Base-by-base conservation (phyloP, 495 filamentous ascomycete species). In the Penicillium coffeae region DNA sequence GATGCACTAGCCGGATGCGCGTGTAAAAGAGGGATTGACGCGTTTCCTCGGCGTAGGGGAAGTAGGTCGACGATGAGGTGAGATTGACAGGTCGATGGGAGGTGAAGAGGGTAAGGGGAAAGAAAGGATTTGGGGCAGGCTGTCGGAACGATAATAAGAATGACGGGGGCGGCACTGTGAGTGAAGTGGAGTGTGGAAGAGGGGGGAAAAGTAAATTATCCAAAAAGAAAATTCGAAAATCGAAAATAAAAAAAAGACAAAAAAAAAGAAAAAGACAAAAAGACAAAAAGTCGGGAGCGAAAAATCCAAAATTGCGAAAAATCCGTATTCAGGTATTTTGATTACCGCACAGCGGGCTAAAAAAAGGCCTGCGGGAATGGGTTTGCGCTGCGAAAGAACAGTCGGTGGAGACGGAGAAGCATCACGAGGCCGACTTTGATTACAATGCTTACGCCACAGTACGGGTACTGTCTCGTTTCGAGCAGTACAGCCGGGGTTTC, bases 61-160 rank as follows among this genome's bases (percentile, higher is more conserved):
- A 33, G n/a, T 32, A 19, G 18, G 30, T 34, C 18, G n/a, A 7
- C 25, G 19, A 41, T 14, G 21, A 38, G 30, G 47, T 45, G 43
- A 49, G 41, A 36, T 37, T 45, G 39, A 33, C 13, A 21, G 34
- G 33, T 27, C 34, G 30, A 25, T 6, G 38, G 18, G 32, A 25
- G 48, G 34, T 30, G 44, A 32, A 40, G 37, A 39, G 41, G 18
- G 43, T 35, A 44, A 19, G 46, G 34, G 53, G 43, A 41, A 47
- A 41, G 47, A 56, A 30, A 51, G 48, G 57, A 50, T 32, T 41
- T 35, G 47, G 51, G 48, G 27, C 36, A 50, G 45, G 45, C 42
- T 39, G 48, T 51, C 50, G 51, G 50, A 61, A 62, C 58, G 58
- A 64, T 62, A 64, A 62, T 61, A 62, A 64, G 60, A 56, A 60